These are phyloP conservation scores for Groenewaldozyma salmanticensis DNA, from an alignment of 805 yeast species.

Conservation along the genomic window DNA sequence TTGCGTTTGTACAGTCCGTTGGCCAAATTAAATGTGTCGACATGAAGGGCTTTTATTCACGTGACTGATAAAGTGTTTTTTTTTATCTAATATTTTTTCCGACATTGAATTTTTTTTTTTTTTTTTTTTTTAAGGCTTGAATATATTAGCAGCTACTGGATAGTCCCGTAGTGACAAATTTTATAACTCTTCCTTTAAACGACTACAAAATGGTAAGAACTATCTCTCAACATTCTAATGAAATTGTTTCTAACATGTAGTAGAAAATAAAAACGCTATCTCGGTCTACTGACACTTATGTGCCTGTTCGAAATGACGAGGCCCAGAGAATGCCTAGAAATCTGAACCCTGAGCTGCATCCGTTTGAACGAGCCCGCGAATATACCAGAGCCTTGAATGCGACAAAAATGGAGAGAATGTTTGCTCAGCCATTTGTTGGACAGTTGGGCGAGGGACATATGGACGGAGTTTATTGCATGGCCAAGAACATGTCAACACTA, in stretches of 20 bases:
- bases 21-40: too few relatives aligned
- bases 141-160: too few relatives aligned
- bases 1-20: too few relatives aligned
- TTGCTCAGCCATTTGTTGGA: slow-evolving; percentile 95
- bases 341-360: slow-evolving; percentile 88
- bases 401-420: slow-evolving; percentile 89
- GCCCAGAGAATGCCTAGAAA: slow-evolving; percentile 82
- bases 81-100: too few relatives aligned
- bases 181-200: too few relatives aligned
- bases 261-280: slow-evolving; percentile 81
- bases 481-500: slow-evolving; percentile 61
- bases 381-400: slow-evolving; percentile 92
- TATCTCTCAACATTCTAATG: not conserved
- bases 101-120: too few relatives aligned
- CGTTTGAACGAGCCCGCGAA: slow-evolving; percentile 94
- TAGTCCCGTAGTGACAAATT: too few relatives aligned
- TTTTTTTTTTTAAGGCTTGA: too few relatives aligned
- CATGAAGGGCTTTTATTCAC: too few relatives aligned
- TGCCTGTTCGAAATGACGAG: slow-evolving; percentile 86
- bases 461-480: slow-evolving; percentile 85
- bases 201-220: slow-evolving; percentile 11
- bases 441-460: slow-evolving; percentile 92
- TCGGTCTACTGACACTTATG: slow-evolving; percentile 83
- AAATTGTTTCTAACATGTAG: not conserved
- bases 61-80: too few relatives aligned